Evolutionary conservation across 768 basidiomycete species (phyloP).

Genomic region (Phlegmacium glaucopus): DNA sequence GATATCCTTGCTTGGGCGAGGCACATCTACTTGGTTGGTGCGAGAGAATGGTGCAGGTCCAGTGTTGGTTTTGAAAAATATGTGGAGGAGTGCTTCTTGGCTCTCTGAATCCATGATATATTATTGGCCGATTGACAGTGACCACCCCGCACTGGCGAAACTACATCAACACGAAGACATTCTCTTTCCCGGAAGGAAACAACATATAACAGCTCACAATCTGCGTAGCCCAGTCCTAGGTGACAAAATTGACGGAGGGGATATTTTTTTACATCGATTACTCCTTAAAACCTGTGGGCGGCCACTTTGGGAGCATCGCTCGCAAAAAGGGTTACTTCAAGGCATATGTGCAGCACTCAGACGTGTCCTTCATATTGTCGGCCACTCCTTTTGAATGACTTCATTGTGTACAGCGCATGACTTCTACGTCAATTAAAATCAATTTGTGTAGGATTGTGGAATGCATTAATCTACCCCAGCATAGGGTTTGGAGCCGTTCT

Average conservation of each 20-base stretch:
- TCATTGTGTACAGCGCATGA: constrained; percentile 14
- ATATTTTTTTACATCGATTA: constrained; percentile 15
- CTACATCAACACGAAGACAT: constrained; percentile 14
- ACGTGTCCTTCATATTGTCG: constrained; percentile 2
- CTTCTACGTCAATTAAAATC: constrained; percentile 13
- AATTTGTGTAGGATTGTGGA: constrained; percentile 70
- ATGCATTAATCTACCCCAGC: constrained; percentile 79
- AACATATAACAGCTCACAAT: constrained; percentile 5
- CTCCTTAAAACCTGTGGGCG: constrained; percentile 13
- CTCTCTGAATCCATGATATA: no score
- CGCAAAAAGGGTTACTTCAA: constrained; percentile 13
- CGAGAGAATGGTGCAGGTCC: constrained; percentile 2
- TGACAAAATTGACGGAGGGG: constrained; percentile 11
- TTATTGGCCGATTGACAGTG: no score
- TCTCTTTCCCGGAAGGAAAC: constrained; percentile 6
- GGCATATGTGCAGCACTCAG: constrained; percentile 14
- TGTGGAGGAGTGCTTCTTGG: no score
- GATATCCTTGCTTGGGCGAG: constrained; percentile 13
- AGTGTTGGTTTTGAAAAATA: no score
- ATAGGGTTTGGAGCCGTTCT: constrained; percentile 81
- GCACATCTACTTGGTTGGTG: constrained; percentile 14
- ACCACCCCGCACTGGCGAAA: constrained; percentile 12
- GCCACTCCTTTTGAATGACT: background rate
- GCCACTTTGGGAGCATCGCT: constrained; percentile 16
- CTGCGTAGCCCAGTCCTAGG: constrained; percentile 12